phyloP scores from a whole-genome alignment of 148 eudicot species.

The Vaccinium darrowii region DNA sequence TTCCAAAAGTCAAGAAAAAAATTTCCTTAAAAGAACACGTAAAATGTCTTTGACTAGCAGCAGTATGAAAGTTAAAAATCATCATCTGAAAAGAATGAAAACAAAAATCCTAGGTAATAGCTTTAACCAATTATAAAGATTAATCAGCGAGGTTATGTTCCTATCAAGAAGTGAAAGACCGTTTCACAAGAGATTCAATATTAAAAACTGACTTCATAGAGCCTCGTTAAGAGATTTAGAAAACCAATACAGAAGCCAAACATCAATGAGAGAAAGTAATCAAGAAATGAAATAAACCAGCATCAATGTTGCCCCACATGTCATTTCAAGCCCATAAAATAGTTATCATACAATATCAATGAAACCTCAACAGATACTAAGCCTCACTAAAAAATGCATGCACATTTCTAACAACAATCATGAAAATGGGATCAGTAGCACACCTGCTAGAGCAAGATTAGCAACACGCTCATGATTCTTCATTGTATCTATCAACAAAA shows the following conservation, averaged over 20 bases:
- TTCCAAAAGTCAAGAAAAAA: neutral
- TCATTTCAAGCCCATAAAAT: neutral
- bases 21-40: neutral
- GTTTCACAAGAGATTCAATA: neutral
- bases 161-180: neutral
- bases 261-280: neutral
- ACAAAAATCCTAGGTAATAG: neutral
- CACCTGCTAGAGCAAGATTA: constrained; percentile 87
- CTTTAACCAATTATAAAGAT: neutral
- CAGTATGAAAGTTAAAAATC: neutral
- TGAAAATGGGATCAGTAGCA: constrained; percentile 11
- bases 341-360: neutral
- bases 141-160: neutral
- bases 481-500: constrained; percentile 35
- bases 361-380: neutral
- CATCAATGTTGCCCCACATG: neutral
- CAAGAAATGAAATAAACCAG: neutral
- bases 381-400: neutral
- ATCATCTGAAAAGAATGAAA: neutral
- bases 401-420: neutral
- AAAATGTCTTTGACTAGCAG: neutral
- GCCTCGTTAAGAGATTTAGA: neutral
- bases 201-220: neutral
- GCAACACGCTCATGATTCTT: constrained; percentile 74
- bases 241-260: neutral